These are phyloP conservation scores for Fusarium sororula DNA, from an alignment of 2,329 filamentous ascomycete genomes.

Conservation along the genomic window DNA sequence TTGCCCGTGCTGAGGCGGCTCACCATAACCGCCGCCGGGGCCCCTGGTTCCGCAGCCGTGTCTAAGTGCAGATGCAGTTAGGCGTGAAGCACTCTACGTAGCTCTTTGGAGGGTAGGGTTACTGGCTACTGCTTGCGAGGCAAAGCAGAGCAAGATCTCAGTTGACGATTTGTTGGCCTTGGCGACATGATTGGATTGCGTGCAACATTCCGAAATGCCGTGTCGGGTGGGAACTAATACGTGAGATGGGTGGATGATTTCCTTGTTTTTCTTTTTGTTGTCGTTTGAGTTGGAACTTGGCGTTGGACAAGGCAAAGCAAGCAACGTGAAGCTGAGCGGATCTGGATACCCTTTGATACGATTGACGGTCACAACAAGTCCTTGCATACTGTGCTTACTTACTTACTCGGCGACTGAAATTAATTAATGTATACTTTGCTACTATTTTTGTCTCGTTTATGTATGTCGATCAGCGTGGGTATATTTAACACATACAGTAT, in stretches of 20 bases:
- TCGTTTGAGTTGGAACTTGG: slow-evolving; percentile 12
- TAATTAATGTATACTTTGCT: slow-evolving; percentile 11
- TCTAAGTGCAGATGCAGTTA: slow-evolving; percentile 44
- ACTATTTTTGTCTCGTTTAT: slow-evolving; percentile 2
- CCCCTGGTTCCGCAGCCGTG: slow-evolving; percentile 55
- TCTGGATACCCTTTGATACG: slow-evolving; percentile 15
- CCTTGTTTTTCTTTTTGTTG: slow-evolving; percentile 25
- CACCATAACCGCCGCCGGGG: slow-evolving; percentile 42
- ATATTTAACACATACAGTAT: not conserved
- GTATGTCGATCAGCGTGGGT: not conserved
- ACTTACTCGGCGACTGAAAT: not conserved
- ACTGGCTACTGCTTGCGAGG: not conserved
- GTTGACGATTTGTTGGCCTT: slow-evolving; percentile 8
- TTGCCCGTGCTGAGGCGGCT: slow-evolving; percentile 44
- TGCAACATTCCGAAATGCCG: slow-evolving; percentile 17
- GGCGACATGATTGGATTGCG: slow-evolving; percentile 18
- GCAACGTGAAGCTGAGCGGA: not conserved
- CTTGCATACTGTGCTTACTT: not conserved
- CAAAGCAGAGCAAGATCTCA: not conserved
- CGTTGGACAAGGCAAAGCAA: not conserved
- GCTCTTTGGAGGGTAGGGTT: not conserved
- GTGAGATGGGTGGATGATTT: slow-evolving; percentile 16
- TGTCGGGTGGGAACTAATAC: slow-evolving; percentile 18
- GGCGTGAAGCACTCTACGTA: not conserved
- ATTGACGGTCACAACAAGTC: not conserved